Percentiles rank a stretch among this genome's conserved stretches.
Conservation (phyloP, 768 basidiomycete genomes). For the Lactarius indigo region DNA sequence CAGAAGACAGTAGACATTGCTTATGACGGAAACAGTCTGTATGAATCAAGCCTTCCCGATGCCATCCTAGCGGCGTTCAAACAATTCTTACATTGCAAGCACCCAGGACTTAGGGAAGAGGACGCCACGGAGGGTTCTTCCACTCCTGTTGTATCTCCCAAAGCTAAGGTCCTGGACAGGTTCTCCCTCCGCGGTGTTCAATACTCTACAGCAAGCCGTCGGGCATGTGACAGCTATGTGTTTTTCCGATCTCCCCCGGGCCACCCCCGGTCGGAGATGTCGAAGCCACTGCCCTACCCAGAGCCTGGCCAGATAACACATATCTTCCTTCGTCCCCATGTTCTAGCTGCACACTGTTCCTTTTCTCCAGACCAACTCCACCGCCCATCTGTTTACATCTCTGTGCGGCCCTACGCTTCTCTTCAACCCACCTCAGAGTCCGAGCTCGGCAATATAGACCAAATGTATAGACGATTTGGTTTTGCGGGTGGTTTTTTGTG, state of each 20-base stretch:
- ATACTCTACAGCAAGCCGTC: background rate
- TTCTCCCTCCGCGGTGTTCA: background rate
- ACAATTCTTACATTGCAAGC: background rate
- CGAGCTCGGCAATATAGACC: background rate
- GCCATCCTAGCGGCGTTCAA: background rate
- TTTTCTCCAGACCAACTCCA: background rate
- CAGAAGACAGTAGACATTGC: too few relatives aligned
- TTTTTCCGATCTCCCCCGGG: too few relatives aligned
- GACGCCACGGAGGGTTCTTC: too few relatives aligned
- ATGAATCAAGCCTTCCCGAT: background rate
- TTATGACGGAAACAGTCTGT: background rate
- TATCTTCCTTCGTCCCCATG: too few relatives aligned
- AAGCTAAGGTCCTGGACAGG: too few relatives aligned
- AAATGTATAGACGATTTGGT: background rate
- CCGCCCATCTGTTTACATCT: background rate
- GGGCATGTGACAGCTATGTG: background rate
- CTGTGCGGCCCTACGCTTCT: background rate
- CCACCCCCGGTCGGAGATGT: too few relatives aligned
- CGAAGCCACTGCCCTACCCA: too few relatives aligned
- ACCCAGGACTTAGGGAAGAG: too few relatives aligned
- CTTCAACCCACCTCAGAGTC: background rate
- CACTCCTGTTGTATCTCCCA: too few relatives aligned
- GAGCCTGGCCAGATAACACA: too few relatives aligned
- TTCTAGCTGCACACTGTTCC: too few relatives aligned
- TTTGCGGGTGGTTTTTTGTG: background rate